Evolutionary conservation across 2,329 filamentous ascomycete genomes (phyloP), one percentile per base, ranked within the genome.

Genomic region (Eurotiales sp.): DNA sequence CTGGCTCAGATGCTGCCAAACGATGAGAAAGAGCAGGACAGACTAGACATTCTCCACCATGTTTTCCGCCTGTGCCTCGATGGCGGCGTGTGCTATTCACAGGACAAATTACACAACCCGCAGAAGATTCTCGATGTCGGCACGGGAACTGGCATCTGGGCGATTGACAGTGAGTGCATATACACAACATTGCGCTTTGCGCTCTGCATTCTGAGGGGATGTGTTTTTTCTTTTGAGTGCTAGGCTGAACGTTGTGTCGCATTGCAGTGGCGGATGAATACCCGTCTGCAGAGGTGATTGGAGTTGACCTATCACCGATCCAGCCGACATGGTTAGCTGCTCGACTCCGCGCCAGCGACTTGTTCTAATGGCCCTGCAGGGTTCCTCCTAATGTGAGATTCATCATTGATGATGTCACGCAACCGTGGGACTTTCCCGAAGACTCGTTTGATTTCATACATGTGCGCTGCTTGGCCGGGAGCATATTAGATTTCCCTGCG

Each of bases 301-400:
- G 76, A 34, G 73, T 69, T 19, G 75, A 78, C 57, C 69, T 78
- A 41, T 74, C 71, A 0, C 74, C 76, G 32, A 78, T 77, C 43
- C 76, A 78, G 55, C 76, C 75, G 3, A 60, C 63, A 50, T 73
- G 66, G 61, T 61, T 23, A 50, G 46, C 42, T 15, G 40, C 19
- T 32, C 5, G 22, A 29, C 25, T n/a, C 39, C 19, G 3, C 5
- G 3, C n/a, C 8, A 10, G 22, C 14, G 21, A 10, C 29, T 25
- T 14, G 36, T 25, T 47, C 44, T 52, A 25, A 52, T 10, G 22
- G 15, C 12, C 25, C 15, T 27, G 2, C 22, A 60, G 61, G 60
- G 57, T 62, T 7, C 63, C 64, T n/a, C 63, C 62, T 4, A 68
- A 68, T 50, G 55, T 60, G 12, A 42, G 55, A 14, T 67, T 68